These are phyloP conservation scores for Acanthamoeba lenticulata DNA, from an alignment of 208 protist species.

Conservation along the genomic window DNA sequence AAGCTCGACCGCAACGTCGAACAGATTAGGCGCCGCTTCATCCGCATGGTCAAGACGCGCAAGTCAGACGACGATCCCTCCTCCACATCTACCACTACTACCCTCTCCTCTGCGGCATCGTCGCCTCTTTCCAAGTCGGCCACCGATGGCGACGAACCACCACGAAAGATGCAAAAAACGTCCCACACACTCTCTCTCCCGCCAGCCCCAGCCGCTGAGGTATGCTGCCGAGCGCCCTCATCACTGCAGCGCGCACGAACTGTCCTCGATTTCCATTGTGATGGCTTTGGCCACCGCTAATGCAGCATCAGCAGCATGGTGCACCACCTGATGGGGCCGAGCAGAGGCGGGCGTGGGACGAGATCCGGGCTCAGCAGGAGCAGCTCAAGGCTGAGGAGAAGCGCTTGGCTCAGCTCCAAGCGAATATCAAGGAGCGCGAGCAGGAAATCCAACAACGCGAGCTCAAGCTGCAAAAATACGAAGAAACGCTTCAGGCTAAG, in stretches of 20 bases:
- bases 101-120: not conserved
- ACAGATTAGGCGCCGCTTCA: not conserved
- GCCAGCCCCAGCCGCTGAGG: not conserved
- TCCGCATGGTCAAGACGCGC: not conserved
- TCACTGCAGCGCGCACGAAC: not conserved
- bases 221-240: not conserved
- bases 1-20: slow-evolving; percentile 10
- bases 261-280: not conserved
- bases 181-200: not conserved
- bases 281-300: not conserved
- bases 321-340: not conserved
- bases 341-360: not conserved
- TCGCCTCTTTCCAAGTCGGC: not conserved
- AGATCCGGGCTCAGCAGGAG: not conserved
- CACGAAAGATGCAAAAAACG: not conserved
- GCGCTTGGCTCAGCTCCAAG: not conserved
- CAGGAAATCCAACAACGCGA: not conserved
- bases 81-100: not conserved
- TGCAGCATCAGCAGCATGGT: not conserved
- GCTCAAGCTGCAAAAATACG: not conserved
- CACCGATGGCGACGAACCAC: not conserved
- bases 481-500: not conserved
- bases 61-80: not conserved
- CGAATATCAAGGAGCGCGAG: not conserved
- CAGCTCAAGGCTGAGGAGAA: slow-evolving; percentile 12